Evolutionary conservation across 179 eudicot species (phyloP).

Genomic region (Patellifolia procumbens): DNA sequence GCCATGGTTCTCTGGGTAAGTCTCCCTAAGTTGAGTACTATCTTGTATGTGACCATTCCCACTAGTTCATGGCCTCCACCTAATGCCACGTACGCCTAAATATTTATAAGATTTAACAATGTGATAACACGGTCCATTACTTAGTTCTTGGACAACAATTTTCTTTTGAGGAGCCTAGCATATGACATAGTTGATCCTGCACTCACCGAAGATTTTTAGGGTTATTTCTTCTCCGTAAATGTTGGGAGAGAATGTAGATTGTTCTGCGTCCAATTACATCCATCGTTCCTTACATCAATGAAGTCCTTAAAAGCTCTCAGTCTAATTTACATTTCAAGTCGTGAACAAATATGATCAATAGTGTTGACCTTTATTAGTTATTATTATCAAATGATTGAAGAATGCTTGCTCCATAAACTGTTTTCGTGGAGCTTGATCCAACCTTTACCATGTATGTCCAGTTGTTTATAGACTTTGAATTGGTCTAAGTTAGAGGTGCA

Average conservation of each 20-base stretch:
- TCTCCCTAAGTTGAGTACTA: conserved; percentile 7
- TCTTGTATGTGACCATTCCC: background rate
- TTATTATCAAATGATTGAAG: conserved; percentile 1
- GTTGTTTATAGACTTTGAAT: background rate
- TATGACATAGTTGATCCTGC: background rate
- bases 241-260: background rate
- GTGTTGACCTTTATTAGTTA: background rate
- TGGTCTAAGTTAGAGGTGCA: background rate
- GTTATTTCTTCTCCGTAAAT: background rate
- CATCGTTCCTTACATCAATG: background rate
- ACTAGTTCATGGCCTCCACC: background rate
- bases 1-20: conserved; percentile 16
- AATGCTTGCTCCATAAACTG: background rate
- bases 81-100: background rate
- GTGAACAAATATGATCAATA: background rate
- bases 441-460: background rate
- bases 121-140: background rate
- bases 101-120: background rate
- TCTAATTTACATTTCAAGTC: background rate
- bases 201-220: background rate
- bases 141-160: background rate
- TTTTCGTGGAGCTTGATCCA: background rate
- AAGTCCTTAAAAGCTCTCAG: background rate
- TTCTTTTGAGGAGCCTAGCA: background rate
- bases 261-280: background rate